Percentiles rank a stretch among this genome's conserved stretches.
phyloP scores from a whole-genome alignment of 1,284 basidiomycete species.

The Cutaneotrichosporon sp. region DNA sequence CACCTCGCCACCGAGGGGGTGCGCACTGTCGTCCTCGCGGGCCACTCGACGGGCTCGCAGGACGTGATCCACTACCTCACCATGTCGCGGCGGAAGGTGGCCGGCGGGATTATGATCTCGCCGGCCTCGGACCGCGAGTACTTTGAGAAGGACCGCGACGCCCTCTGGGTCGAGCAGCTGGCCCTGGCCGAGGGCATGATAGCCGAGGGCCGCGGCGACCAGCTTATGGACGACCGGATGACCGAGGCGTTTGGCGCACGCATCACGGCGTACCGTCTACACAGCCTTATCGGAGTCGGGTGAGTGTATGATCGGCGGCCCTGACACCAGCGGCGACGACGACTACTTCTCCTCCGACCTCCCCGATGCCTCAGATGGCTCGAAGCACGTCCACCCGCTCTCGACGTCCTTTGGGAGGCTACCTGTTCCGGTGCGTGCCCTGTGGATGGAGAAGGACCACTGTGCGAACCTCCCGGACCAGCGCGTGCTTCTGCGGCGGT shows the following conservation, averaged over 20 bases:
- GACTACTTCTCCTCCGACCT: constrained; percentile 53
- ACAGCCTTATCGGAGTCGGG: constrained; percentile 31
- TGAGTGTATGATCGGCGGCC: neutral
- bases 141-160: neutral
- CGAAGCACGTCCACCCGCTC: constrained; percentile 39
- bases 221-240: constrained; percentile 33
- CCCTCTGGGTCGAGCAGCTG: constrained; percentile 11
- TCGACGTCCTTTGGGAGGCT: constrained; percentile 46
- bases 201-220: constrained; percentile 33
- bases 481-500: constrained; percentile 27
- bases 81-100: constrained; percentile 37
- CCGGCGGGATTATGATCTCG: constrained; percentile 45
- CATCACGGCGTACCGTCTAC: constrained; percentile 43
- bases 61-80: constrained; percentile 50
- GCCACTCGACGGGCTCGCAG: constrained; percentile 54
- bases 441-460: constrained; percentile 47
- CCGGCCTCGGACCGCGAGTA: neutral
- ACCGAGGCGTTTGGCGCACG: constrained; percentile 28
- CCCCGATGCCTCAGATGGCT: constrained; percentile 28
- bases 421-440: constrained; percentile 37
- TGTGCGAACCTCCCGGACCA: constrained; percentile 25
- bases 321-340: constrained; percentile 47
- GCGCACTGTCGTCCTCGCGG: constrained; percentile 44
- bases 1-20: constrained; percentile 40
- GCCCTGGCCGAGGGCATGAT: constrained; percentile 33